phyloP scores from a whole-genome alignment of 2,329 filamentous ascomycete species.

The Knufia fluminis region DNA sequence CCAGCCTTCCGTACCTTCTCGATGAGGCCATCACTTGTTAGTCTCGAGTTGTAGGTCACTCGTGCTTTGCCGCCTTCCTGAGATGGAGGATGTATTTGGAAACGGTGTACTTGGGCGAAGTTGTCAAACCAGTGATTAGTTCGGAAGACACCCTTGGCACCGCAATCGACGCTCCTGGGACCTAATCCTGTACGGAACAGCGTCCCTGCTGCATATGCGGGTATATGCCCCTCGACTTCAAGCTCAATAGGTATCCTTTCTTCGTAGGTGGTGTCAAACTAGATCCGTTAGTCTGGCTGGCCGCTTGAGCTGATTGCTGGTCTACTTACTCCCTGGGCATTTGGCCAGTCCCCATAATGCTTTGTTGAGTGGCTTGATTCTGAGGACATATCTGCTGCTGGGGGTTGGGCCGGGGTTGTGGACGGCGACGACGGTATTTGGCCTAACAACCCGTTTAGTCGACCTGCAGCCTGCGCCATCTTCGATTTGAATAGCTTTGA shows the following conservation, averaged over 20 bases:
- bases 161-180: slow-evolving; percentile 51
- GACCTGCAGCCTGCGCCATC: not conserved
- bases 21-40: slow-evolving; percentile 56
- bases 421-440: not conserved
- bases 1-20: slow-evolving; percentile 54
- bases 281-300: slow-evolving; percentile 12
- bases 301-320: not conserved
- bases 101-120: slow-evolving; percentile 56
- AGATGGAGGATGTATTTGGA: slow-evolving; percentile 50
- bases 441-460: not conserved
- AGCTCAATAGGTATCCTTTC: slow-evolving; percentile 57
- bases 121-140: slow-evolving; percentile 76
- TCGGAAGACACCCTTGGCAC: slow-evolving; percentile 48
- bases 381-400: not conserved
- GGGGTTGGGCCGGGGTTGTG: not conserved
- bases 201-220: slow-evolving; percentile 59
- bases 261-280: slow-evolving; percentile 62
- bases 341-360: slow-evolving; percentile 42
- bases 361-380: not conserved
- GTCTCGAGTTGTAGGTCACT: slow-evolving; percentile 63
- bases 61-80: slow-evolving; percentile 27
- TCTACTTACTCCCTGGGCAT: slow-evolving; percentile 39
- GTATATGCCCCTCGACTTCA: slow-evolving; percentile 56
- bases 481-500: not conserved
- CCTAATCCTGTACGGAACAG: slow-evolving; percentile 70